Base-by-base conservation (phyloP, 2,329 filamentous ascomycete species). In the Dichotomopilus funicola region DNA sequence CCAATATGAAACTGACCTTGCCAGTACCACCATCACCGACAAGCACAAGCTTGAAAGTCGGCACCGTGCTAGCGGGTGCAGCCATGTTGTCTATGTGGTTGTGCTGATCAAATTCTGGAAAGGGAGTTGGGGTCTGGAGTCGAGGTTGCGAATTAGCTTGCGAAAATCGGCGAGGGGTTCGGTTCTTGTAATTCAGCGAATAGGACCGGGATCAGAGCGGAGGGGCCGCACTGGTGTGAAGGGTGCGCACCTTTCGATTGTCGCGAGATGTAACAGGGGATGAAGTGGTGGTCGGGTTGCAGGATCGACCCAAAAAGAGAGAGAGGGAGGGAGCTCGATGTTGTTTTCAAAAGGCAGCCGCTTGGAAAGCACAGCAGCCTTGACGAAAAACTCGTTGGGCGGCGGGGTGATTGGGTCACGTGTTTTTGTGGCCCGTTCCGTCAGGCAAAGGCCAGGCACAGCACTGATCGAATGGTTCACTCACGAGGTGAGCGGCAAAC, bases 11-110 rank as follows among this genome's bases (percentile, higher is more conserved):
- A 61, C 85, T 77, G 77, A 95, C 94, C 91, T 99, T 99, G 80
- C 94, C 94, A 70, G 94, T 99, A 83, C 94, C 94, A 78, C 94
- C 94, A 74, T 99, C 94, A 75, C 94, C 94, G 71, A 99, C 94
- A 78, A 99, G 90, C 75, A 99, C 94, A 70, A 99, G 89, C 89
- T 99, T 99, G 88, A 99, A 99, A 75, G 90, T 96, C 65, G 92
- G 90, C 65, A 78, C 70, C 61, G 4, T 3, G 40, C 9, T 19
- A 9, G 73, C 69, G 73, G 73, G 67, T 62, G 78, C 73, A 76
- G 87, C 83, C 89, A 94, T 95, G 69, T 59, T 76, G 68, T 74
- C 66, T 65, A 66, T 12, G 34, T 27, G 43, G 36, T 47, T 63
- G 6, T 49, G 55, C 27, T 44, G 44, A 58, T 55, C 49, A 46